phyloP scores from a whole-genome alignment of 495 filamentous ascomycete genomes.

The Penicillium ucsense region DNA sequence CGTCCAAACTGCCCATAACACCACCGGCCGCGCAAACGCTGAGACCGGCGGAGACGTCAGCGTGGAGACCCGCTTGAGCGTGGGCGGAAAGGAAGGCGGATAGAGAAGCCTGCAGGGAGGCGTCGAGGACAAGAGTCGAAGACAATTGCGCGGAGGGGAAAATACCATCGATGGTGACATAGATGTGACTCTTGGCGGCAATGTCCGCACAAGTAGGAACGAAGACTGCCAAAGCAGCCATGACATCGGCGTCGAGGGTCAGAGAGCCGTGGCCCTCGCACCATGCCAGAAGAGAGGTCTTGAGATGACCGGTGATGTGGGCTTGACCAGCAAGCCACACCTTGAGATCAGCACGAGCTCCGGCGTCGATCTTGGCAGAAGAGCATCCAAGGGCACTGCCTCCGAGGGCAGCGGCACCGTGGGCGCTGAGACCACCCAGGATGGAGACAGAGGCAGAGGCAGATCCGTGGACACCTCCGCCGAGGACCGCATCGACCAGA shows the following conservation, averaged over 20 bases:
- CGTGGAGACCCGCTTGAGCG: too few species aligned
- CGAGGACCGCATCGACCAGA: constrained; percentile 18
- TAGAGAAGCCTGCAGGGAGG: constrained; percentile 23
- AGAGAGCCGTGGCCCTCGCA: constrained; percentile 7
- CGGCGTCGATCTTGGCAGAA: constrained; percentile 19
- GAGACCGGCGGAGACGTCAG: constrained; percentile 13
- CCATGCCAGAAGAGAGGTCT: constrained; percentile 7
- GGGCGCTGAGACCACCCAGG: constrained; percentile 24
- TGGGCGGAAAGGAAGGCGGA: constrained; percentile 11
- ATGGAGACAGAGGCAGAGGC: constrained; percentile 11
- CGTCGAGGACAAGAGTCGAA: constrained; percentile 24
- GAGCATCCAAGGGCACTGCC: constrained; percentile 33
- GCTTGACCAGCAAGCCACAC: constrained; percentile 23
- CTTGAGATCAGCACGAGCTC: constrained; percentile 24
- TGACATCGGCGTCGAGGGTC: constrained; percentile 12
- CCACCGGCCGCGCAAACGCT: constrained; percentile 30
- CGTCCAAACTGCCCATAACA: constrained; percentile 22
- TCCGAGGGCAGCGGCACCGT: constrained; percentile 31
- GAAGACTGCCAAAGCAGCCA: constrained; percentile 27
- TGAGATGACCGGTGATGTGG: constrained; percentile 14
- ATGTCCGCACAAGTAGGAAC: constrained; percentile 27
- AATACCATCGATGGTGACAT: constrained; percentile 35
- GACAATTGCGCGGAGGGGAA: constrained; percentile 19
- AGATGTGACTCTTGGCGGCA: constrained; percentile 30
- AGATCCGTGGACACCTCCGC: constrained; percentile 10